Base-by-base conservation (phyloP, 345 rosid genomes). In the Eucalyptus albens region DNA sequence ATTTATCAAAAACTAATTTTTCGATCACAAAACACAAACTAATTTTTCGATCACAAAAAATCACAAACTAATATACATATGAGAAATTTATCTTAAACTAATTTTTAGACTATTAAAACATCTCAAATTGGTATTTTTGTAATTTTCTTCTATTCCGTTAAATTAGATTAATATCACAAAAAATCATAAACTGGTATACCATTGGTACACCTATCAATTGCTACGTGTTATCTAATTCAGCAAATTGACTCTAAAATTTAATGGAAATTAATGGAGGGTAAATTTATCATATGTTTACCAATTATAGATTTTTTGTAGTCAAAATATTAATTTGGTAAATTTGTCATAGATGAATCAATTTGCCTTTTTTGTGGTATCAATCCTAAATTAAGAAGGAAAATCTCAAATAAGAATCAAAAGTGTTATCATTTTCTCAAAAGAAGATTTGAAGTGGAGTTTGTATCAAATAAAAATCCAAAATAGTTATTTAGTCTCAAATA, bases 161-260 rank as follows among this genome's bases (percentile, higher is more conserved):
- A 53, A 53, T 53, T 53, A 2, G 24, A 53, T 53, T 19, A 53
- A 53, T 19, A 53, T 53, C 22, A 53, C 5, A 0, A 53, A 53
- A 53, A 53, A 53, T 53, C 1, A 53, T 4, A 53, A 53, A 53
- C 10, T 1, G 0, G 0, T 53, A 53, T 2, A 53, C 2, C 4
- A 3, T 4, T 3, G 4, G 0, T 17, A 53, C 0, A 19, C 10
- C 0, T 0, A 0, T 8, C 56, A 19, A 19, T 0, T 0, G 0
- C 24, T 3, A 53, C 1, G 0, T 53, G 56, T 7, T 1, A 53
- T 53, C 0, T 2, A 53, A 53, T 1, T 53, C 9, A n/a, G 0
- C 1, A 53, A 4, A 53, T 53, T 19, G 24, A 53, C 0, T 0
- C 0, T 53, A 53, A 53, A 53, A 53, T 8, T 53, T 19, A 3